Evolutionary conservation across 202 grass and related monocot species (phyloP), one percentile per base, ranked within the genome.

Genomic region (Saccharum hybrid): DNA sequence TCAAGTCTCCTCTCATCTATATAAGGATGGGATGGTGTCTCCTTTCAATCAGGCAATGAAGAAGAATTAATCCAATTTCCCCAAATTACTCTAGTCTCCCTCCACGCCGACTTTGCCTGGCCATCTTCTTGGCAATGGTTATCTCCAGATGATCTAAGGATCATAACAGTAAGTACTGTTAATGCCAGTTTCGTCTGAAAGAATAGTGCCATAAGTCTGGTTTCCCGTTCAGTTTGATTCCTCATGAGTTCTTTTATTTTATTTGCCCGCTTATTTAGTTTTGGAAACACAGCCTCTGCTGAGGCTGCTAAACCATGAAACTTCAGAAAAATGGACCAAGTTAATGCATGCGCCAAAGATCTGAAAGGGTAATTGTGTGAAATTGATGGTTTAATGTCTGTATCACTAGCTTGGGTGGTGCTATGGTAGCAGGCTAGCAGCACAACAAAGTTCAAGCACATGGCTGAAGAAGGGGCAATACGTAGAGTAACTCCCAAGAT

Each of bases 271-370:
- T 54, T n/a, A 3, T 74, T 74, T 56, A 36, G 4, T 56, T 74
- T 56, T 9, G 30, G 28, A 34, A 51, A 72, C 41, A 30, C 43
- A 51, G 3, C 45, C 26, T 49, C 43, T 51, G 15, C 14, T 51
- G 70, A 51, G 70, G 43, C 70, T 74, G 15, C 71, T 56, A 74
- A 10, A 74, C 45, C 46, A 56, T 56, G 71, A 52, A 75, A 38
- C 31, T 39, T 75, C 18, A 38, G 28, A 57, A 38, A 2, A 75
- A 75, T 22, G 9, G 16, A 14, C 49, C 31, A 59, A 57, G 30
- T 11, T 75, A 54, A 57, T 18, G 2, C 34, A 75, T 57, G 18
- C 5, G 5, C 14, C 43, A 72, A 74, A 54, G 8, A 74, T 74
- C 15, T 54, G 5, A 52, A 52, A n/a, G 28, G 26, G 28, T n/a